Conservation (phyloP, 2,329 filamentous ascomycete genomes). For the Trichophaea hybrida region DNA sequence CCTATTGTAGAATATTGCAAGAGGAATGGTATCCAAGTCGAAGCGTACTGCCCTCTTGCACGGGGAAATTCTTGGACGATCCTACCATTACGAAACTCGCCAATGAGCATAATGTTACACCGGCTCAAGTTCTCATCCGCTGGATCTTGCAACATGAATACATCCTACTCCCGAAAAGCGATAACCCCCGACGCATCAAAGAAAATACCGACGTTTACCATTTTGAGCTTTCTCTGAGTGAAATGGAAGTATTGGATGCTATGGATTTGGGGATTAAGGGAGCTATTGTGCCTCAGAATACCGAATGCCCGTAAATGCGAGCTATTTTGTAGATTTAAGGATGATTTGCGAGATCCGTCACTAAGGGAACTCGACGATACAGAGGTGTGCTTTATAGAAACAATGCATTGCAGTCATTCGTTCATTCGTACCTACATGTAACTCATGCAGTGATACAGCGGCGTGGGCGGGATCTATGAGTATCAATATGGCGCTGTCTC, state of each 20-base stretch:
- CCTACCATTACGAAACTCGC: conserved; percentile 47
- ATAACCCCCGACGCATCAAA: conserved; percentile 45
- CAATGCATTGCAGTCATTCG: background rate
- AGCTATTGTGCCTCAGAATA: conserved; percentile 1
- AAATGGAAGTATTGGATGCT: conserved; percentile 44
- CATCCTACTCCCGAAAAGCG: conserved; percentile 61
- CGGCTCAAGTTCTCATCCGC: conserved; percentile 59
- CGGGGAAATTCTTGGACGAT: conserved; percentile 54
- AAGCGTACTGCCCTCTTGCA: conserved; percentile 65
- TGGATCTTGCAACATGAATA: conserved; percentile 66
- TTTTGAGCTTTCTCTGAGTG: conserved; percentile 43
- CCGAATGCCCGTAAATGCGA: background rate
- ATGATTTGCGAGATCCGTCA: background rate
- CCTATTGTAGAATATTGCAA: conserved; percentile 43
- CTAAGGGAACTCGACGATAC: background rate
- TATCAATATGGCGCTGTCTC: no score
- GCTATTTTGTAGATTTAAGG: no score
- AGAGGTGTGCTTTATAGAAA: background rate
- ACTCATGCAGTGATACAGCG: no score
- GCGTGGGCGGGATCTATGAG: no score
- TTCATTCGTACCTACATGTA: no score
- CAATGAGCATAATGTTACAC: conserved; percentile 53
- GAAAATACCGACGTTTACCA: conserved; percentile 51
- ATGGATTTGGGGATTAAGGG: conserved; percentile 13
- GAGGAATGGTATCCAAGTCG: conserved; percentile 38